Evolutionary conservation across 2,329 filamentous ascomycete genomes (phyloP).

Genomic region (Alternaria longipes): DNA sequence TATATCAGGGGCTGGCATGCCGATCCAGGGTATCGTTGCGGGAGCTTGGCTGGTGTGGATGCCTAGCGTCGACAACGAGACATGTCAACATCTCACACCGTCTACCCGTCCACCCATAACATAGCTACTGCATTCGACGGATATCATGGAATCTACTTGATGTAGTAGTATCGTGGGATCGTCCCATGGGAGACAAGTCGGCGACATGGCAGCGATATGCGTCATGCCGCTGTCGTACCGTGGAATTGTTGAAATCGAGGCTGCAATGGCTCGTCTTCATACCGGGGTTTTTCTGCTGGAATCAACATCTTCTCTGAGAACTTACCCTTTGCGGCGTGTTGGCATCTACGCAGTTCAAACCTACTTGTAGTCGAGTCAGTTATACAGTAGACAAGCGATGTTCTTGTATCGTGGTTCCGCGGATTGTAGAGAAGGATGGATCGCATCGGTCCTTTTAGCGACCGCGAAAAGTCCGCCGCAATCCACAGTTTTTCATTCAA

Average conservation of each 20-base stretch:
- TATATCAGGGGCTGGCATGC: slow-evolving; percentile 1
- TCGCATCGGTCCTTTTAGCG: slow-evolving; percentile 18
- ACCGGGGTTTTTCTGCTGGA: slow-evolving; percentile 13
- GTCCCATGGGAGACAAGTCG: slow-evolving; percentile 10
- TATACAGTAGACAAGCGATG: background rate
- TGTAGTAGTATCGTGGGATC: slow-evolving; percentile 7
- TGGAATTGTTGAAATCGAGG: slow-evolving; percentile 14
- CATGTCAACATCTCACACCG: slow-evolving; percentile 12
- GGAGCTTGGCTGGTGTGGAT: slow-evolving; percentile 10
- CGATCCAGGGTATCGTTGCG: slow-evolving; percentile 12
- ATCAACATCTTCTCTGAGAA: slow-evolving; percentile 1
- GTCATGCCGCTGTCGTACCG: slow-evolving; percentile 18
- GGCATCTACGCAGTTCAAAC: background rate
- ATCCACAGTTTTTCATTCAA: slow-evolving; percentile 18
- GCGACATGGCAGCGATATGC: slow-evolving; percentile 7
- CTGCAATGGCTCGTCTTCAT: slow-evolving; percentile 8
- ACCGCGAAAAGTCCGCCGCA: slow-evolving; percentile 23
- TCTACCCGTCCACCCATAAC: slow-evolving; percentile 9
- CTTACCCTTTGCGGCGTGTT: slow-evolving; percentile 6
- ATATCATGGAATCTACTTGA: slow-evolving; percentile 5
- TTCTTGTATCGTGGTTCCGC: slow-evolving; percentile 10
- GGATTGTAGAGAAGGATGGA: slow-evolving; percentile 2
- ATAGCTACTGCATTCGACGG: slow-evolving; percentile 12
- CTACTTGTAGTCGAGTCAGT: slow-evolving; percentile 10
- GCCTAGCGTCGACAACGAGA: slow-evolving; percentile 9